Evolutionary conservation across 805 yeast species (phyloP), one percentile per base, ranked within the genome.

Genomic region (Pichia ethanolica): DNA sequence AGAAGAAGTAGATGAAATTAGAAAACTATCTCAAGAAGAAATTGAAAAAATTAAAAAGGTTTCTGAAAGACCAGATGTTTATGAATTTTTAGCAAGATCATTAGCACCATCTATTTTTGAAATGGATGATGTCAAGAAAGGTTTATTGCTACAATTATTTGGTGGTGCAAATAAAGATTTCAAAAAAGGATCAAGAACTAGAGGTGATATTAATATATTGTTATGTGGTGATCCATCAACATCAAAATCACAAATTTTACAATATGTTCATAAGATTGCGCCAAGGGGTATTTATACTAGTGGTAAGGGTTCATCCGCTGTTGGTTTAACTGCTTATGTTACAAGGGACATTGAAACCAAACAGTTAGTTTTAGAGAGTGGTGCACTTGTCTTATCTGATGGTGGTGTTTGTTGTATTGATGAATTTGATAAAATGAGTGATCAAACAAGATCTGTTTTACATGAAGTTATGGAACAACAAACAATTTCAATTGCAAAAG

Each of bases 381-480:
- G 99, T 65, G 99, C 99, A 0, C 74, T 93, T 55, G 98, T 93
- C 12, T 73, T 93, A 41, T 88, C 97, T 9, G 99, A 93, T 68
- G 98, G 98, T 51, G 99, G 99, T 75, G 83, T 93, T 40, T 93
- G 99, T 71, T 93, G 99, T 70, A 93, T 93, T 64, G 99, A 93
- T 72, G 99, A 93, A 73, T 93, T 91, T 63, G 99, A 93, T 70
- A 93, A 93, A 69, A 93, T 93, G 99, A 79, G 85, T 48, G 98
- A 93, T 58, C 71, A 95, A 2, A 91, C 98, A 0, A 74, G 98
- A 61, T 89, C 97, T 8, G 98, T 93, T 10, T 72, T 93, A 47
- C 99, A 93, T 65, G 99, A 93, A 74, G 99, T 93, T 10, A 93
- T 93, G 99, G 99, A 93, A 71, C 99, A 93, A 66, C 99, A 93